phyloP scores from a whole-genome alignment of 2,329 filamentous ascomycete genomes.

The Paraconiothyrium sp. region DNA sequence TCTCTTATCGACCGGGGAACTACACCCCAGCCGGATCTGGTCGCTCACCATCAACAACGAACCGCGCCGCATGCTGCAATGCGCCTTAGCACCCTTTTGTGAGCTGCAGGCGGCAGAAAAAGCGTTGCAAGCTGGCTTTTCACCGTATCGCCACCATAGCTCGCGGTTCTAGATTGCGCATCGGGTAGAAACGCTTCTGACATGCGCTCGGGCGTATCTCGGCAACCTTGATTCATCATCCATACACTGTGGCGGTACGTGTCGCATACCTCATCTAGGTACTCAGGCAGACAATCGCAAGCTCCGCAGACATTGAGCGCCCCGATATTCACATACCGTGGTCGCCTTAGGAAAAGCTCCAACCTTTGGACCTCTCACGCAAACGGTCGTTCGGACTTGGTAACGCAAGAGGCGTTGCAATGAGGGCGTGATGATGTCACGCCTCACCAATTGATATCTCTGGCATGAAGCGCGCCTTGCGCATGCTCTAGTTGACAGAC shows the following conservation, averaged over 20 bases:
- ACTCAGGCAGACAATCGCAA: background rate
- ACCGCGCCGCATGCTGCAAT: background rate
- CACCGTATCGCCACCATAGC: background rate
- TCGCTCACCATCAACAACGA: constrained; percentile 17
- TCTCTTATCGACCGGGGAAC: constrained; percentile 33
- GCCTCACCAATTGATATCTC: background rate
- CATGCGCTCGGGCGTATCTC: constrained; percentile 14
- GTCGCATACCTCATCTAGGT: constrained; percentile 10
- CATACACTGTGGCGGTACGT: constrained; percentile 27
- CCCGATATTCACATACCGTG: background rate
- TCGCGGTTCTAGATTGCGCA: constrained; percentile 7
- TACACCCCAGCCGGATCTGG: constrained; percentile 27
- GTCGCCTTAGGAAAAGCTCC: background rate
- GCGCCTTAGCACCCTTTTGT: background rate
- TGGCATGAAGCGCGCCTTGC: background rate
- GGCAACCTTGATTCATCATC: constrained; percentile 1
- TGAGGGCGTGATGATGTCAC: constrained; percentile 12
- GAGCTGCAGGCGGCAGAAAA: background rate
- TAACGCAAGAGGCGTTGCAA: too few species aligned
- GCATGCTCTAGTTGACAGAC: background rate
- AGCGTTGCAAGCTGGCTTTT: background rate
- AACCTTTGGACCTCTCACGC: background rate
- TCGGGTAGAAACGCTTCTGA: background rate
- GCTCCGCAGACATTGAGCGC: background rate
- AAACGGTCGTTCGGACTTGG: background rate